Evolutionary conservation across 495 filamentous ascomycete species (phyloP), one percentile per base, ranked within the genome.

Genomic region (Podospora pseudopauciseta): DNA sequence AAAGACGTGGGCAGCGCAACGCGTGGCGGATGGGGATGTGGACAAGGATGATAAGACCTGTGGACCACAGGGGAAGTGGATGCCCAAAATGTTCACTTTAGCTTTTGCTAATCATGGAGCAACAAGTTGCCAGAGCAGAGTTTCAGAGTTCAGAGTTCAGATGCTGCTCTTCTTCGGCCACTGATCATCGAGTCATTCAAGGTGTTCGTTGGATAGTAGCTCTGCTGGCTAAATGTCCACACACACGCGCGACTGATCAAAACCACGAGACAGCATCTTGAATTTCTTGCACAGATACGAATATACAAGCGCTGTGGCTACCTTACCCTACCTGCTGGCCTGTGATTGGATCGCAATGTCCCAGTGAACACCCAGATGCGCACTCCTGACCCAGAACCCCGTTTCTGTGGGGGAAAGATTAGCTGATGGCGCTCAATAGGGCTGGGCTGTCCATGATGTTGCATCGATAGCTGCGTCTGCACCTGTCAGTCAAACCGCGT

Each of bases 1-100:
- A 44, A 32, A 53, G 65, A 65, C 60, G 65, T 65, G 68, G 65
- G 68, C 61, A 64, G 59, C 26, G 9, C 39, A 58, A 5, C 32
- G 32, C 61, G 61, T 63, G 61, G 61, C 61, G 61, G 61, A 19
- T 49, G 60, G n/a, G 55, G 55, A 13, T 7, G 6, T 5, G n/a
- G 18, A 20, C 55, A 58, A 58, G 55, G 55, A 26, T 58, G 39
- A 49, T 49, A 49, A 49, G 39, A 11, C 39, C 39, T 16, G 39
- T 49, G 39, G 39, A 49, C 9, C 39, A 49, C 30, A 32, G 30
- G 30, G 9, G 39, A 11, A 16, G 39, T 49, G 39, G 39, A 49
- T 49, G 39, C 39, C 39, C 39, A 49, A 49, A 49, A 18, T 49
- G 39, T 18, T 49, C 39, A 1, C 23, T 23, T 23, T 23, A 49